Evolutionary conservation across 768 basidiomycete genomes (phyloP).

Genomic region (Suillus hirtellus): DNA sequence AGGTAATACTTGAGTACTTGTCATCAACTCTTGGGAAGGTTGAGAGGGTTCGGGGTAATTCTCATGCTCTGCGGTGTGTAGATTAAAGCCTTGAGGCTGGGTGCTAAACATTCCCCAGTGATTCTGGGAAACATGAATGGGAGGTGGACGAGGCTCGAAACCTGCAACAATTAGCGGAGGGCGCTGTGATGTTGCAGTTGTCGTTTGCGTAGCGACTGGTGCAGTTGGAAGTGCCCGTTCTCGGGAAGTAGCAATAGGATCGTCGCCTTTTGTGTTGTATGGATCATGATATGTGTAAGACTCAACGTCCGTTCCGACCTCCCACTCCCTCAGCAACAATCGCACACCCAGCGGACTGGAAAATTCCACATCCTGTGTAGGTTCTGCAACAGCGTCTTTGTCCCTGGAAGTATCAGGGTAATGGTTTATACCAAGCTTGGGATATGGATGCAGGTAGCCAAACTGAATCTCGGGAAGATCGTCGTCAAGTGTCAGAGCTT

Average conservation of each 20-base stretch:
- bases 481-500: conserved; percentile 49
- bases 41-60: conserved; percentile 13
- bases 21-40: conserved; percentile 46
- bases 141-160: conserved; percentile 23
- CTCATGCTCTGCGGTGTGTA: conserved; percentile 19
- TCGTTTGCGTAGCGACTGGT: conserved; percentile 22
- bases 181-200: conserved; percentile 25
- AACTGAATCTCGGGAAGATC: conserved; percentile 62
- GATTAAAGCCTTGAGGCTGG: conserved; percentile 8
- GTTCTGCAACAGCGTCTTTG: conserved; percentile 21
- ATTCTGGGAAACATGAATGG: conserved; percentile 12
- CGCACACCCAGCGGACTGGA: conserved; percentile 54
- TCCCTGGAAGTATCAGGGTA: conserved; percentile 27
- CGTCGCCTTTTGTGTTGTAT: conserved; percentile 42
- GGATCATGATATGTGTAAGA: conserved; percentile 56
- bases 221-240: conserved; percentile 14
- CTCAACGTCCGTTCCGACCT: conserved; percentile 50
- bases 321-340: conserved; percentile 70
- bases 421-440: conserved; percentile 30
- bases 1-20: conserved; percentile 71
- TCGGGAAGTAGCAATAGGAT: conserved; percentile 15
- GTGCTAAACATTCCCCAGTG: conserved; percentile 11
- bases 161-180: conserved; percentile 44
- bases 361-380: conserved; percentile 22
- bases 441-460: conserved; percentile 58